Conservation (phyloP, 2,329 filamentous ascomycete genomes). For the Colletotrichum sp. region DNA sequence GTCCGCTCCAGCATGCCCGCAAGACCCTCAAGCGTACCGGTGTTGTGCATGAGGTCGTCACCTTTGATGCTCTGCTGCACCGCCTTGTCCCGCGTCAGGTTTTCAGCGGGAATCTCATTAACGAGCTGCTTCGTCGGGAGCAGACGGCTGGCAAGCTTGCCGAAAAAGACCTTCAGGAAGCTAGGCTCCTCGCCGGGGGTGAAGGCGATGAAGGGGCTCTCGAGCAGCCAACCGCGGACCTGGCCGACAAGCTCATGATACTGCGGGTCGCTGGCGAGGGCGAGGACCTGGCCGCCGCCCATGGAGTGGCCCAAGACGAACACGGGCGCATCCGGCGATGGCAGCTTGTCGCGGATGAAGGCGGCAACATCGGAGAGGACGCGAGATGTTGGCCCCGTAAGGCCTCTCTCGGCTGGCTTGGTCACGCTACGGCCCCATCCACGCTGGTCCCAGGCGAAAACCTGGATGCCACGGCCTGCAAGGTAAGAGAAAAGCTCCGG, state of each 20-base stretch:
- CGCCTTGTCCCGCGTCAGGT: slow-evolving; percentile 71
- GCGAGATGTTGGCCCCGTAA: slow-evolving; percentile 73
- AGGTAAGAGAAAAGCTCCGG: slow-evolving; percentile 75
- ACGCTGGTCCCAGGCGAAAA: slow-evolving; percentile 82
- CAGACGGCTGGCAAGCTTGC: slow-evolving; percentile 70
- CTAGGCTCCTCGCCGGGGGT: slow-evolving; percentile 69
- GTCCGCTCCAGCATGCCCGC: slow-evolving; percentile 80
- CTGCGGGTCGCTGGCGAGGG: slow-evolving; percentile 55
- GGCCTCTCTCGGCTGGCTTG: slow-evolving; percentile 66
- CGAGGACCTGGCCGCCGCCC: slow-evolving; percentile 81
- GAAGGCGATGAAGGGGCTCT: slow-evolving; percentile 81
- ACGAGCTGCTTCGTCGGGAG: slow-evolving; percentile 72
- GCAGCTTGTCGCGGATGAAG: slow-evolving; percentile 69
- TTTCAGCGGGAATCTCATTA: slow-evolving; percentile 66
- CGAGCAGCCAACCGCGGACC: slow-evolving; percentile 76
- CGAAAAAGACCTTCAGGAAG: slow-evolving; percentile 65
- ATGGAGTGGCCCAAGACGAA: slow-evolving; percentile 93
- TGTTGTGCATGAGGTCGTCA: slow-evolving; percentile 80
- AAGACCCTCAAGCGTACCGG: slow-evolving; percentile 83
- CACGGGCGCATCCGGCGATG: slow-evolving; percentile 57
- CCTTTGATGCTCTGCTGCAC: slow-evolving; percentile 64
- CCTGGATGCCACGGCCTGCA: slow-evolving; percentile 73
- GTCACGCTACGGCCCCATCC: slow-evolving; percentile 83
- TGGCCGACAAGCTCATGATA: slow-evolving; percentile 61
- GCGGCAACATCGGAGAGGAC: slow-evolving; percentile 81